A percentile compares a stretch with the other conserved stretches of the same genome.
Evolutionary conservation across 495 filamentous ascomycete species (phyloP).

Genomic region (Evernia prunastri): DNA sequence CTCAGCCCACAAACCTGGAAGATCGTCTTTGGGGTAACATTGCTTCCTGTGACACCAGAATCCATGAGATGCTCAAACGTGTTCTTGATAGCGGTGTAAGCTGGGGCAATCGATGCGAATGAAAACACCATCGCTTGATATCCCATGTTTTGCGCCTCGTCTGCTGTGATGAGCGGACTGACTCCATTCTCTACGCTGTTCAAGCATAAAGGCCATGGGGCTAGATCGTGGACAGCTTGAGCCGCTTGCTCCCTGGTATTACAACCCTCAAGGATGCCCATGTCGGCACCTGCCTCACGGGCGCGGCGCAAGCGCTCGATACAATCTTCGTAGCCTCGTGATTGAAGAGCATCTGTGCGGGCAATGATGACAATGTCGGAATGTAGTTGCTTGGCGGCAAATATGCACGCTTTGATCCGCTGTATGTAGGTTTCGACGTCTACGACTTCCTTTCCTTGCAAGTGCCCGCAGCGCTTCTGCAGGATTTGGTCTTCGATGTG

Average conservation of each 20-base stretch:
- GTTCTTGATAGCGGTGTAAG: constrained; percentile 45
- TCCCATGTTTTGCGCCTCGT: constrained; percentile 52
- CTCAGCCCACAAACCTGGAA: constrained; percentile 54
- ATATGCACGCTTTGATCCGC: constrained; percentile 48
- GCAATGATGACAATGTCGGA: constrained; percentile 62
- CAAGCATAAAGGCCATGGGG: constrained; percentile 51
- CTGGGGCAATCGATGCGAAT: constrained; percentile 43
- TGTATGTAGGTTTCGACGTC: constrained; percentile 42
- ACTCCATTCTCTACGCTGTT: constrained; percentile 59
- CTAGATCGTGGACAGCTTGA: constrained; percentile 47
- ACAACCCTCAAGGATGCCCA: constrained; percentile 57
- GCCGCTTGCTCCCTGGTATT: constrained; percentile 46
- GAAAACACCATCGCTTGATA: constrained; percentile 58
- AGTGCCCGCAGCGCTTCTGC: constrained; percentile 59
- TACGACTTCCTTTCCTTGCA: constrained; percentile 57
- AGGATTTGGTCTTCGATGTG: constrained; percentile 68
- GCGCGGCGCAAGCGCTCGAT: constrained; percentile 51
- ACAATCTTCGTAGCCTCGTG: constrained; percentile 56
- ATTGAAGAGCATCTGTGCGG: constrained; percentile 59
- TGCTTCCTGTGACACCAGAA: constrained; percentile 43
- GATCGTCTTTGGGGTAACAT: constrained; percentile 41
- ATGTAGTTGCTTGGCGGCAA: constrained; percentile 41
- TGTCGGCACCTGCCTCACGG: constrained; percentile 52
- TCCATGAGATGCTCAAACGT: constrained; percentile 40
- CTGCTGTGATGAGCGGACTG: constrained; percentile 48